Conservation (phyloP, 768 basidiomycete species). For the Omphalotus guepiniiformis region DNA sequence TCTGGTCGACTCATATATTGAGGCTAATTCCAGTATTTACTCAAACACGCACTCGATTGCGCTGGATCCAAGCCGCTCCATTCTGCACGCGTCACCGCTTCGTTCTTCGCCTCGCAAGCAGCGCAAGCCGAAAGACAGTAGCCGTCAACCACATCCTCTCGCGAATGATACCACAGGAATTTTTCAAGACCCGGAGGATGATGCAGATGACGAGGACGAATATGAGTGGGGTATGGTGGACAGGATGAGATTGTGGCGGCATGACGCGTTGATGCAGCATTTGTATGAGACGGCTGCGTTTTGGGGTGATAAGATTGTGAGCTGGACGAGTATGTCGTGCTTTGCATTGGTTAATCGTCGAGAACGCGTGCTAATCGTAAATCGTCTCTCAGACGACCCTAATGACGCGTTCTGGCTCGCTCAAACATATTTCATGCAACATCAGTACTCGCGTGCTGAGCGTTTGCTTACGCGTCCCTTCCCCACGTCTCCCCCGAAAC, state of each 20-base stretch:
- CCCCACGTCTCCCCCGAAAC: conserved; percentile 46
- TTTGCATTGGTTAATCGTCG: conserved; percentile 7
- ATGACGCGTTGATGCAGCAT: conserved; percentile 98
- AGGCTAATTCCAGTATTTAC: conserved; percentile 56
- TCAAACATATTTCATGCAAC: conserved; percentile 94
- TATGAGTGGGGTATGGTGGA: conserved; percentile 87
- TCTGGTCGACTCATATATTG: conserved; percentile 66
- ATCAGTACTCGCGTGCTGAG: conserved; percentile 94
- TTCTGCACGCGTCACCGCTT: conserved; percentile 68
- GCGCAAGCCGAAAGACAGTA: conserved; percentile 50
- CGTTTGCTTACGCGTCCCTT: conserved; percentile 87
- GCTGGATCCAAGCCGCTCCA: conserved; percentile 78
- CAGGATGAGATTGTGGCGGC: conserved; percentile 94
- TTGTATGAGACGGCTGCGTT: conserved; percentile 95
- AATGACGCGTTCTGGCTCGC: conserved; percentile 99
- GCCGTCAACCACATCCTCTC: conserved; percentile 58
- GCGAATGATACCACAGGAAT: conserved; percentile 76
- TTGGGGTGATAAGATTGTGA: conserved; percentile 97
- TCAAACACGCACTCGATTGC: conserved; percentile 53
- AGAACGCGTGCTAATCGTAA: conserved; percentile 1
- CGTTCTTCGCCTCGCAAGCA: conserved; percentile 62
- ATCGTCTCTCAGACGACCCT: conserved; percentile 66
- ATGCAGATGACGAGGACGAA: conserved; percentile 52
- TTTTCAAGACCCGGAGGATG: conserved; percentile 66
- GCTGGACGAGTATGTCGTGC: conserved; percentile 82